Conservation (phyloP, 106 monocot genomes). For the Allium cepa region DNA sequence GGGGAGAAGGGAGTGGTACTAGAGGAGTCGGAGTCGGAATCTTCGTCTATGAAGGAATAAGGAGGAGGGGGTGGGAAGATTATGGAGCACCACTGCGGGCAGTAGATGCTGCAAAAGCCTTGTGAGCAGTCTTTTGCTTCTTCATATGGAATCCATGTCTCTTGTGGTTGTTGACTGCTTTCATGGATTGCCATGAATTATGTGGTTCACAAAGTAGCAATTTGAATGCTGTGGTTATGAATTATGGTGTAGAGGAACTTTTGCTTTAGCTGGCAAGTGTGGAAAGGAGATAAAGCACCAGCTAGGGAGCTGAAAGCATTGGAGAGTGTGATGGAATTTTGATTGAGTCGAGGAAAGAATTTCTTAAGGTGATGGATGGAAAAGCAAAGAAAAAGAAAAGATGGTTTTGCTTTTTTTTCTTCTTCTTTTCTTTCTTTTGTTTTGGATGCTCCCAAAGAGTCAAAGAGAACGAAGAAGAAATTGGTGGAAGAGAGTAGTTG, state of each 20-base stretch:
- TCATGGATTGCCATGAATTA: constrained; percentile 16
- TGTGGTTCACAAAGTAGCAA: neutral
- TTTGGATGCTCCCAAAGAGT: constrained; percentile 2
- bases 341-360: neutral
- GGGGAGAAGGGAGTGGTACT: constrained; percentile 49
- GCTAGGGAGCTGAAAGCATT: neutral
- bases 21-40: constrained; percentile 8
- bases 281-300: too few relatives aligned
- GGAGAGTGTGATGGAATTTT: neutral
- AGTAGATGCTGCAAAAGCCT: constrained; percentile 61
- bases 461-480: neutral
- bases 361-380: constrained; percentile 15
- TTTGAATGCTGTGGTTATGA: neutral
- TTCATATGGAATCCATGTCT: neutral
- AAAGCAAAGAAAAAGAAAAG: constrained; percentile 38
- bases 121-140: constrained; percentile 21
- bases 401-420: constrained; percentile 8
- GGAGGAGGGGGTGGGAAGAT: constrained; percentile 61
- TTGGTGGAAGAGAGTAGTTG: neutral
- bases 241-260: neutral
- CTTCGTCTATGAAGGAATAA: constrained; percentile 13
- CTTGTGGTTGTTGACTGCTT: neutral
- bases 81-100: constrained; percentile 70
- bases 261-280: neutral
- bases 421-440: constrained; percentile 8